Evolutionary conservation across 2,329 filamentous ascomycete species (phyloP).

Genomic region (Fulvia fulva): DNA sequence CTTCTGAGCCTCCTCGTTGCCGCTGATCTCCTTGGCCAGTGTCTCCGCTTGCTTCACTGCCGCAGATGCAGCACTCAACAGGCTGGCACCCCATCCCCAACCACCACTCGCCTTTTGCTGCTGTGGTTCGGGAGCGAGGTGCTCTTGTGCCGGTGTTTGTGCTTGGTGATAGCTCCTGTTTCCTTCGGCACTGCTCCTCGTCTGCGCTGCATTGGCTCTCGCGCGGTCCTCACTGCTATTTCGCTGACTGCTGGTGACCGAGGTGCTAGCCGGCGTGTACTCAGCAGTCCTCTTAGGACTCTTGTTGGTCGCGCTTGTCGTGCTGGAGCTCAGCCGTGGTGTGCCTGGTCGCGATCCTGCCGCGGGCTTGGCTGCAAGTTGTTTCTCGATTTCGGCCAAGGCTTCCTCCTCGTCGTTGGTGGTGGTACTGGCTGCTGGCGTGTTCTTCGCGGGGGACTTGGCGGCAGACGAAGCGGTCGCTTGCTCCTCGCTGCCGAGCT

Average conservation of each 20-base stretch:
- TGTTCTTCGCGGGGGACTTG: constrained; percentile 43
- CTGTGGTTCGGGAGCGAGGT: constrained; percentile 46
- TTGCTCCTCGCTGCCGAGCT: constrained; percentile 23
- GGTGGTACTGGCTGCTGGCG: constrained; percentile 6
- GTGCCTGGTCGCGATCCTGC: constrained; percentile 74
- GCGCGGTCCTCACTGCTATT: constrained; percentile 61
- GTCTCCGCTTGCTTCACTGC: constrained; percentile 90
- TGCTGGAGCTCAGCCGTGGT: constrained; percentile 59
- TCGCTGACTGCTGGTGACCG: constrained; percentile 48
- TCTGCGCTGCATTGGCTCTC: constrained; percentile 30
- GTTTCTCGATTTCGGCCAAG: constrained; percentile 80
- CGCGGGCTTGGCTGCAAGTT: constrained; percentile 65
- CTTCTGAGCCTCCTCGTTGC: constrained; percentile 92
- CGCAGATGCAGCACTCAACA: constrained; percentile 77
- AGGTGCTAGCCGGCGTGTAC: constrained; percentile 48
- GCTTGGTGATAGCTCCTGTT: constrained; percentile 66
- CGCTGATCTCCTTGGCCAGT: constrained; percentile 89
- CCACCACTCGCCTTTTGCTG: constrained; percentile 43
- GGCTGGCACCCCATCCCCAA: constrained; percentile 84
- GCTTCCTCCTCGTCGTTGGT: constrained; percentile 57
- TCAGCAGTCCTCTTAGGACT: constrained; percentile 32
- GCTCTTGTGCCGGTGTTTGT: constrained; percentile 62
- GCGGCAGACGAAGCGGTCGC: constrained; percentile 34
- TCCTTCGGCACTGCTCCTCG: constrained; percentile 75
- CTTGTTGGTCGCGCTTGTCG: constrained; percentile 37